phyloP scores from a whole-genome alignment of 108 stramenopile genomes.

The Nitzschia sp. region DNA sequence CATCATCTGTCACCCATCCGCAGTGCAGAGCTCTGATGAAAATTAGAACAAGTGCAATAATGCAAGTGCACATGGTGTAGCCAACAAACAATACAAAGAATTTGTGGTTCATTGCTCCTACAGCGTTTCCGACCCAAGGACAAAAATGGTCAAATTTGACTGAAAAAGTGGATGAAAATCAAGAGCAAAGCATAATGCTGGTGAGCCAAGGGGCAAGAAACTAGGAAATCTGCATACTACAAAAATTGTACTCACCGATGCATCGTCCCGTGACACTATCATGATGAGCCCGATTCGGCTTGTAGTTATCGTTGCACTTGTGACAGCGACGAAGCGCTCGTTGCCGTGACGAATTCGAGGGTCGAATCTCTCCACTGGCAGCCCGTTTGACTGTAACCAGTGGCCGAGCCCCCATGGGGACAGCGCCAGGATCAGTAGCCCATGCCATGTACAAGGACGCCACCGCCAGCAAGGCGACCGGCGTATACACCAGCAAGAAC shows the following conservation, averaged over 20 bases:
- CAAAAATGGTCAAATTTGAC: conserved; percentile 66
- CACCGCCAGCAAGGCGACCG: conserved; percentile 51
- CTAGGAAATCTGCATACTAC: conserved; percentile 14
- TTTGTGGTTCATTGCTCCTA: conserved; percentile 93
- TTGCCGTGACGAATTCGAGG: conserved; percentile 15
- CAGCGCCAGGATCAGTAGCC: conserved; percentile 75
- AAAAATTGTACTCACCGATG: conserved; percentile 41
- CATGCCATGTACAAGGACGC: conserved; percentile 67
- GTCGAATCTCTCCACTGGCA: conserved; percentile 16
- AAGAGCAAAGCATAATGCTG: too few relatives aligned
- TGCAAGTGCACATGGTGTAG: conserved; percentile 82
- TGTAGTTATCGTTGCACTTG: conserved; percentile 82
- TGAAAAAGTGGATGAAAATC: not conserved
- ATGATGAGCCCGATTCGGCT: conserved; percentile 84
- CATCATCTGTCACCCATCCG: conserved; percentile 30
- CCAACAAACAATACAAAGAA: conserved; percentile 95
- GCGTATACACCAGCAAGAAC: conserved; percentile 53
- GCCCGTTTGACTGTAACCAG: conserved; percentile 48
- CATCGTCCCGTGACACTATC: conserved; percentile 88
- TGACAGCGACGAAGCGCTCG: conserved; percentile 69
- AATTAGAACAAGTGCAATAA: conserved; percentile 75
- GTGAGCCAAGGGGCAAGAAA: too few relatives aligned
- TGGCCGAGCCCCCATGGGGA: conserved; percentile 83
- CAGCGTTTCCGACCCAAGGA: conserved; percentile 97
- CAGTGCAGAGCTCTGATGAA: conserved; percentile 55